Conservation (phyloP, 306 rosid species). For the Ziziphus jujuba region DNA sequence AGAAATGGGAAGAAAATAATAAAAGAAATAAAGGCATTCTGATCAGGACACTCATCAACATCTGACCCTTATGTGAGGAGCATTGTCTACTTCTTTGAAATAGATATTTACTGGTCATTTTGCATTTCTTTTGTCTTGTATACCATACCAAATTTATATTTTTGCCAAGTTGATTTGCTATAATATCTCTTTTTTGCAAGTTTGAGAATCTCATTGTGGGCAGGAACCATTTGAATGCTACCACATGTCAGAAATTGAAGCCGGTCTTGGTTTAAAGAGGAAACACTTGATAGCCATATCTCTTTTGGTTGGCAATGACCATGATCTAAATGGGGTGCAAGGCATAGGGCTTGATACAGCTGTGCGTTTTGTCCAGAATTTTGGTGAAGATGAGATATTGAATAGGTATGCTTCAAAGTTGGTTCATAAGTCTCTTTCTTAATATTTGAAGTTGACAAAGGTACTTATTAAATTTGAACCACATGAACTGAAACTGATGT, state of each 20-base stretch:
- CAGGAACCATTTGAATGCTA: slow-evolving; percentile 96
- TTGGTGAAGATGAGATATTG: slow-evolving; percentile 72
- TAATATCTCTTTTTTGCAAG: slow-evolving; percentile 14
- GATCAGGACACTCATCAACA: no score
- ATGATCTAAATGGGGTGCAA: slow-evolving; percentile 71
- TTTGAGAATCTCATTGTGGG: slow-evolving; percentile 33
- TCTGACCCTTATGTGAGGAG: no score
- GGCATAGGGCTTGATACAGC: slow-evolving; percentile 87
- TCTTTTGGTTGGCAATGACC: slow-evolving; percentile 90
- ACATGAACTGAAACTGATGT: slow-evolving; percentile 19
- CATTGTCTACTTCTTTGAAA: no score
- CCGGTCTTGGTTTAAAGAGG: slow-evolving; percentile 87
- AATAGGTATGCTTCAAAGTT: slow-evolving; percentile 45
- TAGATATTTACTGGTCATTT: background rate
- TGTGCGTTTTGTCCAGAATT: slow-evolving; percentile 64
- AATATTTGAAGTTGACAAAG: background rate
- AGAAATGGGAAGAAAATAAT: no score
- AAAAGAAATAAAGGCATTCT: no score
- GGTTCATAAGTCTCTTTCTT: background rate
- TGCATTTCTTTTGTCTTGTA: background rate
- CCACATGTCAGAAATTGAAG: slow-evolving; percentile 81
- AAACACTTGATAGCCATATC: slow-evolving; percentile 78
- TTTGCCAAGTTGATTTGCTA: background rate
- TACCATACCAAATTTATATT: background rate
- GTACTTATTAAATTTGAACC: background rate